Conservation (phyloP, 2,329 filamentous ascomycete genomes). For the Chaetomium sp. region DNA sequence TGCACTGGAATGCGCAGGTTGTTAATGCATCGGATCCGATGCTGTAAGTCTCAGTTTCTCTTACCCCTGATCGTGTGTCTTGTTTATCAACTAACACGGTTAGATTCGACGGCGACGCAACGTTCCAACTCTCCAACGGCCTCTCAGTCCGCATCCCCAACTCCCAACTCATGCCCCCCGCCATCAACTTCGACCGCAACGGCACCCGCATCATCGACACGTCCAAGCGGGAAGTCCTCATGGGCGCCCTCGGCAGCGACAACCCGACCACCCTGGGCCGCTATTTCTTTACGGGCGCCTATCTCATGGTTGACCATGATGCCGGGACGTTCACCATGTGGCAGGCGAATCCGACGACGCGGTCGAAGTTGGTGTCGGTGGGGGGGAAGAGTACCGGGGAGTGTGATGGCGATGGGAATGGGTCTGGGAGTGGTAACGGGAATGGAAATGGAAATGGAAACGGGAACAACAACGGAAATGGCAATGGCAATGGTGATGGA, state of each 20-base stretch:
- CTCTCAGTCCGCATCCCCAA: conserved; percentile 28
- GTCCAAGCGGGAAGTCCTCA: neutral
- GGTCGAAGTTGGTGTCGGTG: conserved; percentile 1
- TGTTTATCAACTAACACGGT: neutral
- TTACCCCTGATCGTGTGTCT: neutral
- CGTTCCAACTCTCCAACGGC: conserved; percentile 25
- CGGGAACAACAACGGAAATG: neutral
- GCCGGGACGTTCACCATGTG: conserved; percentile 30
- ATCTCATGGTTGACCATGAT: conserved; percentile 33
- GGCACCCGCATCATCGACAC: conserved; percentile 21
- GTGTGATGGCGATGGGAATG: neutral
- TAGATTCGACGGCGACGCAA: conserved; percentile 28
- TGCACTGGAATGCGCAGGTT: conserved; percentile 16
- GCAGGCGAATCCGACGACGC: conserved; percentile 28
- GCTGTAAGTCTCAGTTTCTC: neutral
- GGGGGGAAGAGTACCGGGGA: neutral
- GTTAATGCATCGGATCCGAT: neutral
- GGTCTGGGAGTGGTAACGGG: conserved; percentile 4
- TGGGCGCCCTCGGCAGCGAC: neutral
- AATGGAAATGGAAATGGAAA: too few relatives aligned
- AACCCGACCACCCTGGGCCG: conserved; percentile 26
- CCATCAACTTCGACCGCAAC: conserved; percentile 24
- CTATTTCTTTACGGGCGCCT: conserved; percentile 31
- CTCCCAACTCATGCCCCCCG: conserved; percentile 27
- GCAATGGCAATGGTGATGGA: neutral